phyloP scores from a whole-genome alignment of 257 asterid genomes.

The Vinca minor region DNA sequence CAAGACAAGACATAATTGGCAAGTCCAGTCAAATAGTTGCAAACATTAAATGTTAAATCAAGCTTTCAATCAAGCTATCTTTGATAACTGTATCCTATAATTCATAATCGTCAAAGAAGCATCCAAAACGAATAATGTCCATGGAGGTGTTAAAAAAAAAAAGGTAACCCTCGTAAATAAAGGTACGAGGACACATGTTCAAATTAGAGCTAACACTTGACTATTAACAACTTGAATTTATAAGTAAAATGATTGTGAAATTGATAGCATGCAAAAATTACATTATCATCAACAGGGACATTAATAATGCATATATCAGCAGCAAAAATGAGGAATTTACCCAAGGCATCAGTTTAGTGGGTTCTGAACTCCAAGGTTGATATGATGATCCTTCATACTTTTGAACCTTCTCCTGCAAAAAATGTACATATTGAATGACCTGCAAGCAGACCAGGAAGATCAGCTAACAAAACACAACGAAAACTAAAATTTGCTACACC shows the following conservation, averaged over 20 bases:
- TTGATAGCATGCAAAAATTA: constrained; percentile 4
- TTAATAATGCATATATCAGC: not conserved
- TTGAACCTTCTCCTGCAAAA: constrained; percentile 70
- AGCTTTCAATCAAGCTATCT: too few relatives aligned
- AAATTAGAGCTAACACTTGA: not conserved
- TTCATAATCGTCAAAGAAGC: not conserved
- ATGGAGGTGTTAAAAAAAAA: too few relatives aligned
- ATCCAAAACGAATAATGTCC: not conserved
- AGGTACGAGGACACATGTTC: not conserved
- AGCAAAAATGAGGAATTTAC: constrained; percentile 33
- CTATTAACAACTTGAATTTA: not conserved
- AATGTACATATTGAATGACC: constrained; percentile 84
- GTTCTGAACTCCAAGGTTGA: constrained; percentile 81
- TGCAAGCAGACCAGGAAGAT: constrained; percentile 27
- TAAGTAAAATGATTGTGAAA: not conserved
- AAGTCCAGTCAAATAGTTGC: too few relatives aligned
- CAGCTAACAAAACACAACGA: constrained; percentile 12
- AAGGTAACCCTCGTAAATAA: not conserved
- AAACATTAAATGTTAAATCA: not conserved
- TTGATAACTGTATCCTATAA: not conserved
- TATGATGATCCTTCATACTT: constrained; percentile 71
- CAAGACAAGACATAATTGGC: too few relatives aligned
- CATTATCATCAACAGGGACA: not conserved
- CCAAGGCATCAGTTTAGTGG: constrained; percentile 95
- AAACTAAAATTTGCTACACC: not conserved